phyloP scores from a whole-genome alignment of 1,284 basidiomycete genomes.

The Ceratobasidium sp. region DNA sequence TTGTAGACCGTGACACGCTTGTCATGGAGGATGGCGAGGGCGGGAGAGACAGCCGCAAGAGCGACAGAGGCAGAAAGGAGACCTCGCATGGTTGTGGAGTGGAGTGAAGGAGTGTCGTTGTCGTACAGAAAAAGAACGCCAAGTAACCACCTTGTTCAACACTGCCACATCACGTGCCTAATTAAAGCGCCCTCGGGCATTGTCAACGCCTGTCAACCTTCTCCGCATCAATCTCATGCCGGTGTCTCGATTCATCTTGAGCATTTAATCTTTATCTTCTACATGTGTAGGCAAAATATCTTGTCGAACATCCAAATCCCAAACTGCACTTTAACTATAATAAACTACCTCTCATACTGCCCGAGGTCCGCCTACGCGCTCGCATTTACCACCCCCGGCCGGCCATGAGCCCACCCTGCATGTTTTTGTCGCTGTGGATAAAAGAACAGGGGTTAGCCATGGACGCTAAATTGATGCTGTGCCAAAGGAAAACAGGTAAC shows the following conservation, averaged over 20 bases:
- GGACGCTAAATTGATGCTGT: too few relatives aligned
- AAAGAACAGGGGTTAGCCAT: neutral
- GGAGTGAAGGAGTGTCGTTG: conserved; percentile 37
- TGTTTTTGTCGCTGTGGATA: conserved; percentile 63
- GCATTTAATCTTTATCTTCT: conserved; percentile 7
- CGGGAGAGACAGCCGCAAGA: conserved; percentile 11
- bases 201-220: too few relatives aligned
- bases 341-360: too few relatives aligned
- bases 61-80: conserved; percentile 36
- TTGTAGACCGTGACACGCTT: conserved; percentile 46
- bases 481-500: too few relatives aligned
- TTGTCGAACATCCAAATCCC: neutral
- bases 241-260: neutral
- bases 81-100: neutral
- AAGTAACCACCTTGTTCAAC: neutral
- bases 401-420: conserved; percentile 71
- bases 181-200: too few relatives aligned
- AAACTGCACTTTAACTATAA: neutral
- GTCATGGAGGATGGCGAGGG: conserved; percentile 30
- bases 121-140: conserved; percentile 40
- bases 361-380: conserved; percentile 7
- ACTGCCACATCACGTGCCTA: neutral
- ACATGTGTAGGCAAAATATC: conserved; percentile 11
- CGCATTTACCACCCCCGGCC: conserved; percentile 61
- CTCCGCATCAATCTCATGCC: neutral